A percentile compares a stretch with the other conserved stretches of the same genome.
These are phyloP conservation scores for Echeveria elegans DNA, from an alignment of 164 flowering plant species.

Conservation along the genomic window DNA sequence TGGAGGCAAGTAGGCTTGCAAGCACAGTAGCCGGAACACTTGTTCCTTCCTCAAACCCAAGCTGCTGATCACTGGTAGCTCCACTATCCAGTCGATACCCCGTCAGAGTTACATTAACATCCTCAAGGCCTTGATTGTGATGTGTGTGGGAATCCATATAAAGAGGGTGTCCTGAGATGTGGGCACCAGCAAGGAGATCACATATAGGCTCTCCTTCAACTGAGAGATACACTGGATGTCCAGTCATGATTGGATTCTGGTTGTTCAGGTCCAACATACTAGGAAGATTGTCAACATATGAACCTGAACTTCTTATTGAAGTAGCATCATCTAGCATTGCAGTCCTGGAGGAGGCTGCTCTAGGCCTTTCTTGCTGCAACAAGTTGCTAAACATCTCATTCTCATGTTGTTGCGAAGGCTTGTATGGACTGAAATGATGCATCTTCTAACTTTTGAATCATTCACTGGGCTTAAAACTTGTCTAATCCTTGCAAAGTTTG, in stretches of 20 bases:
- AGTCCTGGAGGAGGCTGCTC: not conserved
- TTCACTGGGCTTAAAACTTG: not conserved
- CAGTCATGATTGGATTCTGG: constrained; percentile 27
- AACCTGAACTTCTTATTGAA: constrained; percentile 19
- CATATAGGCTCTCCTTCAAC: constrained; percentile 23
- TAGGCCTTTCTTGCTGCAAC: not conserved
- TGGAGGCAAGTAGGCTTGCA: constrained; percentile 15
- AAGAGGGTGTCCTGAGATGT: constrained; percentile 5
- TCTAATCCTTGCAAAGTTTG: not conserved
- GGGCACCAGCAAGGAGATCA: not conserved
- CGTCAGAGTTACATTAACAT: constrained; percentile 11
- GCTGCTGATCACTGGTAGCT: constrained; percentile 20
- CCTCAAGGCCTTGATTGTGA: constrained; percentile 2
- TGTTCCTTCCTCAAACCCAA: constrained; percentile 18
- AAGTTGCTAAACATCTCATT: constrained; percentile 14
- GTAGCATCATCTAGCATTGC: constrained; percentile 22
- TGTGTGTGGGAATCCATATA: constrained; percentile 15
- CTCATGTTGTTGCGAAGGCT: constrained; percentile 22
- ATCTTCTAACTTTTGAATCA: not conserved
- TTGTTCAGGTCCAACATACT: constrained; percentile 20
- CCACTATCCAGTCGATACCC: constrained; percentile 10
- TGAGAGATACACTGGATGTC: constrained; percentile 28
- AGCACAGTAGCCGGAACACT: constrained; percentile 30
- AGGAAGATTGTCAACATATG: constrained; percentile 18
- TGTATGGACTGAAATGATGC: constrained; percentile 4